Conservation (phyloP, 2,329 filamentous ascomycete species). For the Fusarium buharicum region DNA sequence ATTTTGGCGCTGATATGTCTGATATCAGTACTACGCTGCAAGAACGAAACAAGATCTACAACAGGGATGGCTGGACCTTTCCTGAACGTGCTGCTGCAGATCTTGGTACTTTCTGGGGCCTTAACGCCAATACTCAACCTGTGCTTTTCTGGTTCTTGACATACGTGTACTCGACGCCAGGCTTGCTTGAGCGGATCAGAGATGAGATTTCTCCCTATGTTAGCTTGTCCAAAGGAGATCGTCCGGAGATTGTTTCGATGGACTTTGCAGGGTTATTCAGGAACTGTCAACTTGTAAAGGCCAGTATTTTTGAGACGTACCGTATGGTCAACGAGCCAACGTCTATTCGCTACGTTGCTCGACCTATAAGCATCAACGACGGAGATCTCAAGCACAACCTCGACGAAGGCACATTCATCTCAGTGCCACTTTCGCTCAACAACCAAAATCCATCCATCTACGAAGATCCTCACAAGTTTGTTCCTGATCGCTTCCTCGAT, state of each 20-base stretch:
- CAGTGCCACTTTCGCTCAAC: constrained; percentile 24
- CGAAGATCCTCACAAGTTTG: constrained; percentile 28
- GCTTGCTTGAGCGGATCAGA: constrained; percentile 15
- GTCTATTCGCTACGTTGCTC: constrained; percentile 33
- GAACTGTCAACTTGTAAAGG: constrained; percentile 38
- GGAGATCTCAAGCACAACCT: constrained; percentile 27
- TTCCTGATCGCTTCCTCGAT: constrained; percentile 38
- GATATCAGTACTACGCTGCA: constrained; percentile 22
- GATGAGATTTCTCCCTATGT: constrained; percentile 28
- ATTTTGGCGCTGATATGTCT: constrained; percentile 29
- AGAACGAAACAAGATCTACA: constrained; percentile 32
- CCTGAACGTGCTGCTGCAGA: constrained; percentile 19
- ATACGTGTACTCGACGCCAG: constrained; percentile 33
- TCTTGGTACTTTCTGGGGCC: constrained; percentile 32
- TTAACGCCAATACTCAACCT: constrained; percentile 39
- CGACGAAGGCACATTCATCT: constrained; percentile 34
- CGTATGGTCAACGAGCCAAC: constrained; percentile 34
- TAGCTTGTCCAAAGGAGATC: background rate
- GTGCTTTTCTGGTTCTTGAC: constrained; percentile 38
- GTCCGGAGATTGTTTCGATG: constrained; percentile 23
- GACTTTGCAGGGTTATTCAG: constrained; percentile 20
- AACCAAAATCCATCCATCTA: constrained; percentile 34
- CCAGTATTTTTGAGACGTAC: constrained; percentile 39
- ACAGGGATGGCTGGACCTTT: constrained; percentile 22
- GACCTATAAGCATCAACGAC: constrained; percentile 24